A percentile compares a stretch with the other conserved stretches of the same genome.
These are phyloP conservation scores for Vararia minispora DNA, from an alignment of 768 basidiomycete species.

Conservation along the genomic window DNA sequence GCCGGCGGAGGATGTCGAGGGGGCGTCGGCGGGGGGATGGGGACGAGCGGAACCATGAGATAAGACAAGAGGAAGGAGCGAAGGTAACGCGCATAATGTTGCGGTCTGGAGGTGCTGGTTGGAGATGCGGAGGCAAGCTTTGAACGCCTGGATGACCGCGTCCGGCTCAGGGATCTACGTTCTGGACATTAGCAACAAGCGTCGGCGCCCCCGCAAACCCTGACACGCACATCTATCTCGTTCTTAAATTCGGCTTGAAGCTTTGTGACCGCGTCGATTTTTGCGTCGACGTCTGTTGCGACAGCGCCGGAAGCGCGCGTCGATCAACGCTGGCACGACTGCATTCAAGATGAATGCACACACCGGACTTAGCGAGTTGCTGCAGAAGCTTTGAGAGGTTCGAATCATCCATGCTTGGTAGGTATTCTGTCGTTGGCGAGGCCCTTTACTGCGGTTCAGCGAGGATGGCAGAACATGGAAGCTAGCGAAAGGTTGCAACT, in stretches of 20 bases:
- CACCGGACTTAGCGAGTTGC: constrained; percentile 19
- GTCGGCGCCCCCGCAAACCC: not conserved
- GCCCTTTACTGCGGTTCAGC: no score
- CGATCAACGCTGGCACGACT: not conserved
- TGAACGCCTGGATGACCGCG: constrained; percentile 54
- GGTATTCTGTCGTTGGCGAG: no score
- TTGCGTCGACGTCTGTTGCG: constrained; percentile 61
- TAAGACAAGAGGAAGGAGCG: constrained; percentile 54
- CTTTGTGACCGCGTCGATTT: constrained; percentile 71
- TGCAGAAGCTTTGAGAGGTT: constrained; percentile 19
- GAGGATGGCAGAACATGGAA: no score
- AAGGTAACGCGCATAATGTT: constrained; percentile 57
- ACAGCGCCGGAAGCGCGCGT: constrained; percentile 7
- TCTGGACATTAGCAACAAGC: constrained; percentile 1
- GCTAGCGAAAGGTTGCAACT: no score
- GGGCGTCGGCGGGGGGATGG: constrained; percentile 26
- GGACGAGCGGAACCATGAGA: constrained; percentile 23
- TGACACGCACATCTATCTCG: constrained; percentile 46
- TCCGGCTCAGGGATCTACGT: constrained; percentile 65
- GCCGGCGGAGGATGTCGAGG: constrained; percentile 37
- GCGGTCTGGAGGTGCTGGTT: constrained; percentile 78
- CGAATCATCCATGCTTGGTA: constrained; percentile 18
- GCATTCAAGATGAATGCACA: constrained; percentile 1
- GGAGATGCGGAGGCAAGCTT: constrained; percentile 63
- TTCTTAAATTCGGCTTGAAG: constrained; percentile 67